These are phyloP conservation scores for Coemansia sp. DNA, from an alignment of 192 early-diverging fungal species.

Conservation along the genomic window DNA sequence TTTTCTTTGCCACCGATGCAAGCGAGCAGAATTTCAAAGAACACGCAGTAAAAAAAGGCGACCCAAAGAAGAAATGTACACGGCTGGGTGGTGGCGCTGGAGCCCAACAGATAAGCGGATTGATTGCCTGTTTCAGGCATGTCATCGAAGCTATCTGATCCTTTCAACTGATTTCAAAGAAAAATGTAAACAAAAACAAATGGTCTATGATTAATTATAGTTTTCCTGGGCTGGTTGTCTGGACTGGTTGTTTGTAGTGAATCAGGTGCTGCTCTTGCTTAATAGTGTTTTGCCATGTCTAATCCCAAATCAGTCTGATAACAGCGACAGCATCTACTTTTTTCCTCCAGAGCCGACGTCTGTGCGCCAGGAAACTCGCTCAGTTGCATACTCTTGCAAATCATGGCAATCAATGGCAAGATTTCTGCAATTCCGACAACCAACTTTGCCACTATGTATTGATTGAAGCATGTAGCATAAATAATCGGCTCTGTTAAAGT, in stretches of 20 bases:
- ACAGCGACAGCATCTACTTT: slow-evolving; percentile 70
- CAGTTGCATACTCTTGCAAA: slow-evolving; percentile 85
- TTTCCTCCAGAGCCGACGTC: slow-evolving; percentile 86
- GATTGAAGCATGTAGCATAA: too few relatives aligned
- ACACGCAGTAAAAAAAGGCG: background rate
- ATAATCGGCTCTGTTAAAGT: too few relatives aligned
- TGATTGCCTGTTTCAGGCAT: background rate
- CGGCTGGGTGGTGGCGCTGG: background rate
- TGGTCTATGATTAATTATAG: background rate
- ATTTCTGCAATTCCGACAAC: too few relatives aligned
- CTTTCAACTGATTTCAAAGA: background rate
- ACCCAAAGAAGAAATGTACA: background rate
- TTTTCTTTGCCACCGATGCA: background rate
- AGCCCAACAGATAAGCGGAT: slow-evolving; percentile 2
- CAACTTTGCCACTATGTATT: too few relatives aligned
- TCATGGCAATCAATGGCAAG: slow-evolving; percentile 78
- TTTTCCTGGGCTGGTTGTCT: too few relatives aligned
- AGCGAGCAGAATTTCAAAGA: background rate
- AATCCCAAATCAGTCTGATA: too few relatives aligned
- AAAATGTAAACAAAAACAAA: background rate
- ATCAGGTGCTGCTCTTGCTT: background rate
- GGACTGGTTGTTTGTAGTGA: background rate
- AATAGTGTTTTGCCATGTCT: too few relatives aligned
- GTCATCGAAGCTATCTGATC: background rate
- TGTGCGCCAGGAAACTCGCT: slow-evolving; percentile 85